phyloP scores from a whole-genome alignment of 768 basidiomycete species.

The Suillus subluteus region DNA sequence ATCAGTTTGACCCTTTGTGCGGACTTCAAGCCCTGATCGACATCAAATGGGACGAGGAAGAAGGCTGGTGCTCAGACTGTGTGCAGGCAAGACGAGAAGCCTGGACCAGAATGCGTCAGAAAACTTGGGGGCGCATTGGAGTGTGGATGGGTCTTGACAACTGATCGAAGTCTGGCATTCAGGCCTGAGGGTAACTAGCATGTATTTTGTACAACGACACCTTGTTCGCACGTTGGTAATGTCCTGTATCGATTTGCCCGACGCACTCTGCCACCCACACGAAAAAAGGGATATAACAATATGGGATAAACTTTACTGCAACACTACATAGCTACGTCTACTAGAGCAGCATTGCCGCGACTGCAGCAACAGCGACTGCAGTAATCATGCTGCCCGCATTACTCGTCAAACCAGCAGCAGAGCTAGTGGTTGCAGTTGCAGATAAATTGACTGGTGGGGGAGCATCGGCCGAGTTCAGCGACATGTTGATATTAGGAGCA shows the following conservation, averaged over 20 bases:
- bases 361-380: neutral
- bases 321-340: neutral
- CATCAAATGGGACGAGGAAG: constrained; percentile 27
- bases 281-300: neutral
- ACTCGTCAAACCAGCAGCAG: constrained; percentile 2
- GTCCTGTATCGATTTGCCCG: neutral
- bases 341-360: constrained; percentile 5
- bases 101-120: constrained; percentile 35
- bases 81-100: constrained; percentile 27
- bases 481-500: constrained; percentile 36
- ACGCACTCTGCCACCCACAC: neutral
- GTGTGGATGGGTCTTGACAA: constrained; percentile 28
- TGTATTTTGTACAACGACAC: neutral
- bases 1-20: constrained; percentile 38
- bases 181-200: no score
- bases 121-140: constrained; percentile 36
- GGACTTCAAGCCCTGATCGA: constrained; percentile 38
- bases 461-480: constrained; percentile 36
- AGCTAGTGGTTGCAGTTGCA: constrained; percentile 14
- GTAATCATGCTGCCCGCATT: neutral
- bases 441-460: constrained; percentile 48
- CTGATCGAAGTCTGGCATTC: neutral
- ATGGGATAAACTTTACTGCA: neutral
- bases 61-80: constrained; percentile 41
- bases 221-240: neutral